These are phyloP conservation scores for Dovyalis caffra DNA, from an alignment of 345 rosid species.

Conservation along the genomic window DNA sequence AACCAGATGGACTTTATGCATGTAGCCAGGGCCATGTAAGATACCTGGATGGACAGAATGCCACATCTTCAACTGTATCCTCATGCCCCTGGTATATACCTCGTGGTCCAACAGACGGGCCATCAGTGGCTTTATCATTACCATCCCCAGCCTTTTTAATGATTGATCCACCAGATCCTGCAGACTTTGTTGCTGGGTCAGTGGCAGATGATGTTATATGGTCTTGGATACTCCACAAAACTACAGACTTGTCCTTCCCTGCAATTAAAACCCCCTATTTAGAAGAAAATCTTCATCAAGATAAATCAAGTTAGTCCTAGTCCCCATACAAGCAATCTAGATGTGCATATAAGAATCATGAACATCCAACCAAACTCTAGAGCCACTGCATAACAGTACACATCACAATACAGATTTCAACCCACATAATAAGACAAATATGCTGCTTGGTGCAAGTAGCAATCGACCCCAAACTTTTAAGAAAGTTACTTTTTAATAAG, in stretches of 20 bases:
- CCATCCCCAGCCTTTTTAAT: conserved; percentile 69
- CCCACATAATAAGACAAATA: neutral
- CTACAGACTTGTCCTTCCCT: conserved; percentile 97
- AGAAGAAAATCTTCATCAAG: conserved; percentile 26
- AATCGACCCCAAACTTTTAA: neutral
- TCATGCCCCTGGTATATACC: conserved; percentile 90
- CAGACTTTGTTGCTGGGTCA: conserved; percentile 62
- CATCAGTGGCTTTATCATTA: conserved; percentile 56
- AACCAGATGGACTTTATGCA: neutral
- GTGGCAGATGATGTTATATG: conserved; percentile 70
- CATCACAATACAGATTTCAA: neutral
- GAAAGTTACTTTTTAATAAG: neutral
- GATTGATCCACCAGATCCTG: conserved; percentile 74
- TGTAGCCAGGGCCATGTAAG: conserved; percentile 12
- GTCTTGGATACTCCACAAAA: conserved; percentile 98
- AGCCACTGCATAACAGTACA: neutral
- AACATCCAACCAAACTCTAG: neutral
- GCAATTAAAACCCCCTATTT: conserved; percentile 26
- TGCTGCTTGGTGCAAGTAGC: neutral
- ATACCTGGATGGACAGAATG: conserved; percentile 96
- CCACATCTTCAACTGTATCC: conserved; percentile 96
- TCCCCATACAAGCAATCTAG: neutral
- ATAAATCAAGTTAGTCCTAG: neutral
- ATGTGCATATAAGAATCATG: neutral
- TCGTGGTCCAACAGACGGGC: conserved; percentile 89